Conservation (phyloP, 768 basidiomycete genomes). For the Calvatia gigantea region DNA sequence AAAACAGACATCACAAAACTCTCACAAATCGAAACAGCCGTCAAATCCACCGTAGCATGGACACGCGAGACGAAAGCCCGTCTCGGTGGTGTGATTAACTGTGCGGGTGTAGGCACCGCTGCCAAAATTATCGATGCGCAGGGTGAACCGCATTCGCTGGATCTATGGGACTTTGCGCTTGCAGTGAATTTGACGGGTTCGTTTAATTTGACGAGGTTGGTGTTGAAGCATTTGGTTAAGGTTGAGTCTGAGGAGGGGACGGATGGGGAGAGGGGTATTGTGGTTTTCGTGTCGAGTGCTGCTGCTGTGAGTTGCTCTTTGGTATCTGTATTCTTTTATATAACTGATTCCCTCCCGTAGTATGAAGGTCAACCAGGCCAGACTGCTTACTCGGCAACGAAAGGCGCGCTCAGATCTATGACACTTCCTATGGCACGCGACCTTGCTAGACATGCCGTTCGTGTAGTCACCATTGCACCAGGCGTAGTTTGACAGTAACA, state of each 20-base stretch:
- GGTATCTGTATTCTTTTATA: not conserved
- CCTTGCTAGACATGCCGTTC: conserved; percentile 46
- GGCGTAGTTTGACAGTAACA: conserved; percentile 47
- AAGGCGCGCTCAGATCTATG: conserved; percentile 56
- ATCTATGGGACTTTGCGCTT: conserved; percentile 49
- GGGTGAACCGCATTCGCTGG: conserved; percentile 43
- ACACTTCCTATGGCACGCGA: conserved; percentile 61
- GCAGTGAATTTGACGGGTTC: conserved; percentile 55
- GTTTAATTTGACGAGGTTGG: conserved; percentile 57
- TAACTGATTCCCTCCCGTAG: conserved; percentile 22
- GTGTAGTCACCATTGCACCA: conserved; percentile 56
- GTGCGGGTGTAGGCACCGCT: conserved; percentile 49
- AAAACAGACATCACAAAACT: conserved; percentile 38
- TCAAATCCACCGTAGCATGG: conserved; percentile 38
- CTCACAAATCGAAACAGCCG: conserved; percentile 33
- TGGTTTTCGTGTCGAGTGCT: conserved; percentile 54
- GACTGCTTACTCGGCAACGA: conserved; percentile 51
- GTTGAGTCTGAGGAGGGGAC: conserved; percentile 40
- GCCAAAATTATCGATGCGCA: conserved; percentile 44
- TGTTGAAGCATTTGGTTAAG: conserved; percentile 44
- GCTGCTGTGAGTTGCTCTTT: conserved; percentile 39
- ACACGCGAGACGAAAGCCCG: conserved; percentile 34
- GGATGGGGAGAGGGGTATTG: conserved; percentile 55
- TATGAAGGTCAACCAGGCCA: conserved; percentile 58
- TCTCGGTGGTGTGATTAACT: conserved; percentile 59